These are phyloP conservation scores for Mortierella antarctica DNA, from an alignment of 192 early-diverging fungal genomes.

Conservation along the genomic window DNA sequence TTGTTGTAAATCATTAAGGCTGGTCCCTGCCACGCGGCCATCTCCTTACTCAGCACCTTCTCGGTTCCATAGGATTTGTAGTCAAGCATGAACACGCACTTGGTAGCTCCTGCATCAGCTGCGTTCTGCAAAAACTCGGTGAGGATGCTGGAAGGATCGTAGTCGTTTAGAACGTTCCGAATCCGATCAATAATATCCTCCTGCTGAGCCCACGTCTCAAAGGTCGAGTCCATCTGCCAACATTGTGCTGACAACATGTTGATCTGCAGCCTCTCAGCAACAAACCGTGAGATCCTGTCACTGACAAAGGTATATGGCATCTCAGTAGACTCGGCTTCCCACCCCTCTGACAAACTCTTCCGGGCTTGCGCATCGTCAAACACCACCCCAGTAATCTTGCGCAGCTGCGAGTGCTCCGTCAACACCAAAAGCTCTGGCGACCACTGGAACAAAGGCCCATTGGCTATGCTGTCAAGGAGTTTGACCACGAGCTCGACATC, in stretches of 20 bases:
- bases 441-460: background rate
- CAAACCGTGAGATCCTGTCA: background rate
- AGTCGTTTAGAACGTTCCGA: slow-evolving; percentile 40
- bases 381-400: slow-evolving; percentile 10
- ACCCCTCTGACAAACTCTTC: background rate
- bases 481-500: slow-evolving; percentile 19
- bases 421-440: background rate
- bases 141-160: slow-evolving; percentile 30
- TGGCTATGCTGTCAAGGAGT: background rate
- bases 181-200: slow-evolving; percentile 34
- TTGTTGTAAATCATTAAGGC: slow-evolving; percentile 43
- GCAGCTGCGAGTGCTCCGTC: slow-evolving; percentile 2
- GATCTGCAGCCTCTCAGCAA: slow-evolving; percentile 14
- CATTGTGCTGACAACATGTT: slow-evolving; percentile 13
- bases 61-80: background rate
- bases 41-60: slow-evolving; percentile 16
- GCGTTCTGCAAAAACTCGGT: slow-evolving; percentile 56
- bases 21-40: slow-evolving; percentile 48
- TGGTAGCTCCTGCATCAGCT: slow-evolving; percentile 45
- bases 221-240: slow-evolving; percentile 8
- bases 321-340: background rate
- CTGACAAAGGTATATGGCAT: slow-evolving; percentile 5
- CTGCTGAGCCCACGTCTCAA: slow-evolving; percentile 23
- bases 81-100: slow-evolving; percentile 37
- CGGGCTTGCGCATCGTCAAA: slow-evolving; percentile 23